Conservation (phyloP, 495 filamentous ascomycete genomes). For the Penicillium manginii region DNA sequence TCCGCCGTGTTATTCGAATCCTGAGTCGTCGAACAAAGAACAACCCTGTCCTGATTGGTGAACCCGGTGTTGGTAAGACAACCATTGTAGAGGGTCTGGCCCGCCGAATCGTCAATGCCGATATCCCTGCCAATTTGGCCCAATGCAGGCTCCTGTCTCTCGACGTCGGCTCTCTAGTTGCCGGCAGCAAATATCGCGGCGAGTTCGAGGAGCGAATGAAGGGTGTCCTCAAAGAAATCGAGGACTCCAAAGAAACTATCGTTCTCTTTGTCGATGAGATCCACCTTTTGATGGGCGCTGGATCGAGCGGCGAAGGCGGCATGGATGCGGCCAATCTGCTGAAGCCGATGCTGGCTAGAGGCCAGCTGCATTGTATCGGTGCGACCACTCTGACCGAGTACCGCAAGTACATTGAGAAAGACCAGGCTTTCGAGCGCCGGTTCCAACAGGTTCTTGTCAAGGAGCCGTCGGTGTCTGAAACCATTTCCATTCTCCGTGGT, state of each 20-base stretch:
- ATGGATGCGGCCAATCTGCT: constrained; percentile 98
- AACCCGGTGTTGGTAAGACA: constrained; percentile 98
- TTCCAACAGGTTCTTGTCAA: constrained; percentile 98
- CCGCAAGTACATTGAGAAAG: constrained; percentile 98
- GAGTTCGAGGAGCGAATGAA: constrained; percentile 99
- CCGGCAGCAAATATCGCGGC: constrained; percentile 95
- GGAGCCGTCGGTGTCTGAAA: constrained; percentile 85
- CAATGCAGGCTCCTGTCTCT: constrained; percentile 91
- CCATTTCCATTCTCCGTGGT: constrained; percentile 94
- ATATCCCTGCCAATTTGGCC: constrained; percentile 94
- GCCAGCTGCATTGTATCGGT: constrained; percentile 96
- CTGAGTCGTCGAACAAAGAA: constrained; percentile 95
- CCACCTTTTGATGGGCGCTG: constrained; percentile 96
- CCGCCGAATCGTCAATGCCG: constrained; percentile 89
- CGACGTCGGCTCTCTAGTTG: constrained; percentile 92
- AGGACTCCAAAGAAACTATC: constrained; percentile 95
- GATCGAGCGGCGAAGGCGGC: constrained; percentile 88
- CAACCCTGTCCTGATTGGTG: constrained; percentile 94
- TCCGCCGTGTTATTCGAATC: constrained; percentile 90
- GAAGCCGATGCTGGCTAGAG: constrained; percentile 95
- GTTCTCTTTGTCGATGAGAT: constrained; percentile 98
- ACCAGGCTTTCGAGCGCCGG: constrained; percentile 94
- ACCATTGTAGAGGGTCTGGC: constrained; percentile 98
- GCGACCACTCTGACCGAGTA: constrained; percentile 95
- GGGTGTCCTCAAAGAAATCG: constrained; percentile 94